Evolutionary conservation across 1,284 basidiomycete genomes (phyloP), one percentile per base, ranked within the genome.

Genomic region (Boletus hoseneyae): DNA sequence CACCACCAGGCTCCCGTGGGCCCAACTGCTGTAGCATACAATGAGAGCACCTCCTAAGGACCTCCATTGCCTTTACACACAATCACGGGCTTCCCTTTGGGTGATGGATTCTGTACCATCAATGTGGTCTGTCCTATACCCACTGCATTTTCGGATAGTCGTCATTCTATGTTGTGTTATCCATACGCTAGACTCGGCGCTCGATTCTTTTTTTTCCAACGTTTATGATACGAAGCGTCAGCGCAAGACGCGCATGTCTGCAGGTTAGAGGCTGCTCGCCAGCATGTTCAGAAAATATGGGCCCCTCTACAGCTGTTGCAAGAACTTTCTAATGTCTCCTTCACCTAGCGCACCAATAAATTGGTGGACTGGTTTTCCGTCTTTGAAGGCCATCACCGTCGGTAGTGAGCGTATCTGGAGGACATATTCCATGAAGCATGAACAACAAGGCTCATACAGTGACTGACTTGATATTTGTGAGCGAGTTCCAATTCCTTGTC

Each of bases 381-480:
- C 75, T 48, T 72, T 76, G 70, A 88, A 87, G 3, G 83, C 86
- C 50, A 86, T 70, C 23, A 90, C 84, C 0, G 87, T 90, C 2
- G 86, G 86, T 13, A 89, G 66, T 10, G 82, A 73, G n/a, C 72
- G 67, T 50, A 88, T 68, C 87, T 88, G 54, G 33, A 12, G 48
- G 48, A 49, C 34, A 11, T 11, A 42, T 25, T 25, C 6, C 35
- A n/a, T 45, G n/a, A 45, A 29, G 33, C 30, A 27, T 38, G 29
- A 30, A 30, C 32, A n/a, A 3, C 11, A 29, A 33, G n/a, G 11
- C 2, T 1, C 23, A 12, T 13, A 45, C 33, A 27, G 21, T 15
- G 6, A 55, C 76, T 49, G 40, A 80, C 86, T 54, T 75, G 63
- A 62, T 75, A 82, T 54, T 76, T 56, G 48, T 65, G 64, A 0